Percentiles rank a stretch among this genome's conserved stretches.
phyloP scores from a whole-genome alignment of 768 basidiomycete species.

The Xerocomellus amylosporus region DNA sequence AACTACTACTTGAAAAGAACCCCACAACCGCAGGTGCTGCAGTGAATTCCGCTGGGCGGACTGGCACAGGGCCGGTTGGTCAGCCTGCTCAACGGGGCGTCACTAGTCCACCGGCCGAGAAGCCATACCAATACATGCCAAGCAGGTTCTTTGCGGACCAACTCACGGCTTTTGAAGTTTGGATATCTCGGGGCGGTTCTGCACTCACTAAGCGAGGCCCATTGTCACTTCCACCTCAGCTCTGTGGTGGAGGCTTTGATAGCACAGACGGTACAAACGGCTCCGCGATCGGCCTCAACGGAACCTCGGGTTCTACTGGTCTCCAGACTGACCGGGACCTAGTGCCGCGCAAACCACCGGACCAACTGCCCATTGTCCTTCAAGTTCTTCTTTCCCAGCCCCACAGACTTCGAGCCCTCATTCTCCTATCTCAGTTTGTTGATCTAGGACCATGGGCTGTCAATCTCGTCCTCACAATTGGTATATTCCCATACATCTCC shows the following conservation, averaged over 20 bases:
- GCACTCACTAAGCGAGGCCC: conserved; percentile 77
- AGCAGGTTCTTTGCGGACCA: conserved; percentile 96
- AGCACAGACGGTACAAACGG: conserved; percentile 17
- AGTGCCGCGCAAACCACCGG: conserved; percentile 88
- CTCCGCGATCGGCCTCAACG: conserved; percentile 18
- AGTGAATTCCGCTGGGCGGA: conserved; percentile 21
- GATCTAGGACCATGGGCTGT: conserved; percentile 99
- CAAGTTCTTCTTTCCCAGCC: conserved; percentile 97
- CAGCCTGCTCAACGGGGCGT: conserved; percentile 22
- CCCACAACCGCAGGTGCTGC: conserved; percentile 20
- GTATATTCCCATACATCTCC: conserved; percentile 98
- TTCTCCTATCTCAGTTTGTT: conserved; percentile 94
- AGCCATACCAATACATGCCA: conserved; percentile 72
- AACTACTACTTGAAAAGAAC: conserved; percentile 57
- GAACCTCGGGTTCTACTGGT: not conserved
- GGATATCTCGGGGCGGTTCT: conserved; percentile 93
- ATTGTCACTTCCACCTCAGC: conserved; percentile 60
- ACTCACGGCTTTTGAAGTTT: conserved; percentile 95
- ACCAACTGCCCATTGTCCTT: conserved; percentile 95
- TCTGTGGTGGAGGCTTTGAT: conserved; percentile 32
- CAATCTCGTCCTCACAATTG: conserved; percentile 90
- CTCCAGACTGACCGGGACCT: conserved; percentile 39
- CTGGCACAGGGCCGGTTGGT: conserved; percentile 9
- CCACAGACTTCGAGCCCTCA: conserved; percentile 91
- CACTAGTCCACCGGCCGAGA: conserved; percentile 31